A percentile compares a stretch with the other conserved stretches of the same genome.
Evolutionary conservation across 108 stramenopile genomes (phyloP).

Genomic region (Cylindrotheca fusiformis): DNA sequence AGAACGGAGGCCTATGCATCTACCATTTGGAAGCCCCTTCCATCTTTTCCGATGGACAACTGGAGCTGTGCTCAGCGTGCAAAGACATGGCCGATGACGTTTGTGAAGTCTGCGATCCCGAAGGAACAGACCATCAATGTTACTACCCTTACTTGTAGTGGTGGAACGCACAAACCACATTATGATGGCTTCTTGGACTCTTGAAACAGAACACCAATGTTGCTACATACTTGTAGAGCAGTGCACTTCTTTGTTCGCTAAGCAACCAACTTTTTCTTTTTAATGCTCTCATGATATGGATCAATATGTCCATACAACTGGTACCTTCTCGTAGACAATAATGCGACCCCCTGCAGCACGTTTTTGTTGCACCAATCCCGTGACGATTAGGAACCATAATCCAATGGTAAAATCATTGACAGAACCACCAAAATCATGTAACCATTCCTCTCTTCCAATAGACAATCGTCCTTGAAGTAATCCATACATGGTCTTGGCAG

Average conservation of each 20-base stretch:
- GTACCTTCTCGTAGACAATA: slow-evolving; percentile 24
- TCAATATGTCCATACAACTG: slow-evolving; percentile 24
- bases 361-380: slow-evolving; percentile 22
- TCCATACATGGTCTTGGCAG: slow-evolving; percentile 15
- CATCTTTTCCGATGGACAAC: slow-evolving; percentile 25
- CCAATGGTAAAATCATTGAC: slow-evolving; percentile 24
- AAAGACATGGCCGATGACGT: slow-evolving; percentile 1
- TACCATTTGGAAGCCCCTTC: background rate
- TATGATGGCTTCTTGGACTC: no score
- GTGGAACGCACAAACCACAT: no score
- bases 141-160: slow-evolving; percentile 29
- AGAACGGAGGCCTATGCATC: slow-evolving; percentile 39
- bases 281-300: no score
- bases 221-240: no score
- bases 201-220: no score
- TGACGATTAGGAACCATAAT: slow-evolving; percentile 20
- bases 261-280: no score
- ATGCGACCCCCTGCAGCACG: background rate
- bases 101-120: slow-evolving; percentile 11
- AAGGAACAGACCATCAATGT: slow-evolving; percentile 10
- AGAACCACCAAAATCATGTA: slow-evolving; percentile 22
- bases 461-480: slow-evolving; percentile 22
- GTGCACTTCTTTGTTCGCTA: no score
- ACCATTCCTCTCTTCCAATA: slow-evolving; percentile 28
- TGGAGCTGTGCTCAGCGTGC: slow-evolving; percentile 11